phyloP scores from a whole-genome alignment of 2,329 filamentous ascomycete species.

The Aspergillus fischeri region DNA sequence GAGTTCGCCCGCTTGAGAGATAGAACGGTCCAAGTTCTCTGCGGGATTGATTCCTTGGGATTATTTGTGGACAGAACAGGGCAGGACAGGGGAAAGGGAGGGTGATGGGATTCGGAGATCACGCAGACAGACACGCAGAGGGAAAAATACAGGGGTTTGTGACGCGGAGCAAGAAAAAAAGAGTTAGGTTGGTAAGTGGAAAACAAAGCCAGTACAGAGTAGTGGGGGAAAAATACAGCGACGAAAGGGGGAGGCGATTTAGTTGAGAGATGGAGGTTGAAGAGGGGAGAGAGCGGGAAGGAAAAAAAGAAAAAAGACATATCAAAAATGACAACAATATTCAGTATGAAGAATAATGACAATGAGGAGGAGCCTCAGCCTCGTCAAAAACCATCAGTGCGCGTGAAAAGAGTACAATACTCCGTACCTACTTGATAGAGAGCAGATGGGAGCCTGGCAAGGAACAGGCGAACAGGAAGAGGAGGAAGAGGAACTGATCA shows the following conservation, averaged over 20 bases:
- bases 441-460: background rate
- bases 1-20: background rate
- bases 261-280: background rate
- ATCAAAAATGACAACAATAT: background rate
- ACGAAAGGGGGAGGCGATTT: background rate
- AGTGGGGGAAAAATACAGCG: background rate
- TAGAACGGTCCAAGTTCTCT: slow-evolving; percentile 8
- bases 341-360: background rate
- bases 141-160: background rate
- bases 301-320: background rate
- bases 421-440: background rate
- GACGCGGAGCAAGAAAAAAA: background rate
- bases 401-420: background rate
- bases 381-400: background rate
- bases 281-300: too few species aligned
- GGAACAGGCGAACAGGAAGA: background rate
- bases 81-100: background rate
- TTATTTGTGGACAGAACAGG: background rate
- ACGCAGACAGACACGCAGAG: background rate
- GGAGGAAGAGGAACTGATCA: background rate
- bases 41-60: slow-evolving; percentile 1
- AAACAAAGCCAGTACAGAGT: background rate
- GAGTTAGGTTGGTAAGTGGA: background rate
- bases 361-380: background rate
- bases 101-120: background rate